Conservation (phyloP, 805 yeast genomes). For the Zygosaccharomyces rouxii region DNA sequence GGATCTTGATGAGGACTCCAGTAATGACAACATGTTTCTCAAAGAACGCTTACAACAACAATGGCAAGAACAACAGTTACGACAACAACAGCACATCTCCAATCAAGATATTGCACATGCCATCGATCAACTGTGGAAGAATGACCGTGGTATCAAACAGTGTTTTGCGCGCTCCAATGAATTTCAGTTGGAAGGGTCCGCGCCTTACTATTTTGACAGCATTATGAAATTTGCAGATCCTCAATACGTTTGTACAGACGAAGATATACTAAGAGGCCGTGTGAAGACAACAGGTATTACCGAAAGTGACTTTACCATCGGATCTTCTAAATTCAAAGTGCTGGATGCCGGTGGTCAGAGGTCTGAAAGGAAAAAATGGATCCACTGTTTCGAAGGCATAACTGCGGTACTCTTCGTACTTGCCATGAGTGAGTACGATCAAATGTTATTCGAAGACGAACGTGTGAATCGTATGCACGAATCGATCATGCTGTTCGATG, state of each 20-base stretch:
- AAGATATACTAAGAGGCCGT: slow-evolving; percentile 83
- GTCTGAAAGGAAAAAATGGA: slow-evolving; percentile 88
- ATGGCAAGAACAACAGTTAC: slow-evolving; percentile 7
- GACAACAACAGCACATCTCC: slow-evolving; percentile 16
- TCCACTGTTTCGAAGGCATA: slow-evolving; percentile 87
- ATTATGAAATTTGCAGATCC: slow-evolving; percentile 61
- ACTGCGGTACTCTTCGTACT: slow-evolving; percentile 83
- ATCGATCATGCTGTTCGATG: slow-evolving; percentile 75
- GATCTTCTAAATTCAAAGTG: slow-evolving; percentile 63
- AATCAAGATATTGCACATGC: slow-evolving; percentile 67
- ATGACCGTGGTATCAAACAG: slow-evolving; percentile 60
- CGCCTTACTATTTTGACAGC: slow-evolving; percentile 74
- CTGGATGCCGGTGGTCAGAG: slow-evolving; percentile 97
- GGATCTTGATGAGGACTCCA: slow-evolving; percentile 23
- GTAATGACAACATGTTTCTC: slow-evolving; percentile 25
- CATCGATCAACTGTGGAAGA: slow-evolving; percentile 61
- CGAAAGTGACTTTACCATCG: slow-evolving; percentile 72
- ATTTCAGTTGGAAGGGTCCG: slow-evolving; percentile 82
- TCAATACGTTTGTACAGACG: slow-evolving; percentile 66
- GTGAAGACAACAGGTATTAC: slow-evolving; percentile 95
- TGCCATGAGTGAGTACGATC: slow-evolving; percentile 91
- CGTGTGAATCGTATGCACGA: slow-evolving; percentile 88
- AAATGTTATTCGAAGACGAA: slow-evolving; percentile 84
- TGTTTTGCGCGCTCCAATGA: slow-evolving; percentile 61
- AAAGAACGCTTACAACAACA: slow-evolving; percentile 12